phyloP scores from a whole-genome alignment of 371 early-diverging fungal genomes.

The Funneliformis caledonium region DNA sequence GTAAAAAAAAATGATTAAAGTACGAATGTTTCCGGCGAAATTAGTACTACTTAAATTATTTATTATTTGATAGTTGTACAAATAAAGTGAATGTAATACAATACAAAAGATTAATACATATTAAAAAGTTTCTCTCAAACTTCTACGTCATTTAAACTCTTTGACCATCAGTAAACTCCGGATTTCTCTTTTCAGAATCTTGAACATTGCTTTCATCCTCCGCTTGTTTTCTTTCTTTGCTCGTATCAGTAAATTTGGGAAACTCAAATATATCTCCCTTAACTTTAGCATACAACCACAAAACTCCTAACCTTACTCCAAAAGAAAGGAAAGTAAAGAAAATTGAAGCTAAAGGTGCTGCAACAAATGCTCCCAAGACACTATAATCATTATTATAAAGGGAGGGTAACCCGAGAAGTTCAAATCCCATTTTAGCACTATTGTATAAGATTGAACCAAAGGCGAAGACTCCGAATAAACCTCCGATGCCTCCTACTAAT shows the following conservation, averaged over 20 bases:
- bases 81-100: no score
- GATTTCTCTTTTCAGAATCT: no score
- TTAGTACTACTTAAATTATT: no score
- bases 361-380: conserved; percentile 39
- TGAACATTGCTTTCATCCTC: no score
- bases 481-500: conserved; percentile 33
- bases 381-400: conserved; percentile 32
- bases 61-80: no score
- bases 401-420: background rate
- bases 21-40: no score
- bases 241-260: background rate
- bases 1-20: no score
- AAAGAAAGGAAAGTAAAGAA: conserved; percentile 28
- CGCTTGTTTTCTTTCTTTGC: no score
- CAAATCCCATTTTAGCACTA: conserved; percentile 4
- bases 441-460: conserved; percentile 30
- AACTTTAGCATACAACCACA: background rate
- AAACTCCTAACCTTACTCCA: background rate
- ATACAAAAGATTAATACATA: no score
- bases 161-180: no score
- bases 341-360: conserved; percentile 20
- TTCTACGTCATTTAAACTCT: no score
- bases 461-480: conserved; percentile 24
- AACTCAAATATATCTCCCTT: background rate
- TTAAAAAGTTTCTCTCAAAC: no score